Base-by-base conservation (phyloP, 2,329 filamentous ascomycete species). In the Fusarium ramigenum region DNA sequence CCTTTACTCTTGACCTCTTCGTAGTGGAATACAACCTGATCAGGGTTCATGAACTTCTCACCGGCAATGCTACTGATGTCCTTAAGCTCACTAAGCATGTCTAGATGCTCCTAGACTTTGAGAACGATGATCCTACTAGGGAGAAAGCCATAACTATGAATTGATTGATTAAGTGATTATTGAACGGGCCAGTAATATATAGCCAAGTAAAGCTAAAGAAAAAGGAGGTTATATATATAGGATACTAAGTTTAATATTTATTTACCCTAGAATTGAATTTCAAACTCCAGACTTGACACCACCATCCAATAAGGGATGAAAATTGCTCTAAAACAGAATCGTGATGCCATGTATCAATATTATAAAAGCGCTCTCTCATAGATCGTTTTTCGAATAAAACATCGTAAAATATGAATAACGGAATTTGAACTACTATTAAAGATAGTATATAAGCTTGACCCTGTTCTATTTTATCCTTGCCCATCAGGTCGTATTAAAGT, bases 141-240 rank as follows among this genome's bases (percentile, higher is more conserved):
- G 15, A 36, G 34, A 2, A 86, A 16, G 90, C 84, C 90, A 92
- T 92, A 53, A 50, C 75, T 58, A 49, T n/a, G 47, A n/a, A 39
- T 39, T 54, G 42, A 25, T 37, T 18, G 40, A 34, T 37, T 16
- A 30, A 32, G 5, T 32, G 32, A 32, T 32, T 32, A 32, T 23
- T 65, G 47, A 50, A 54, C 47, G 18, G 18, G 30, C 39, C 30
- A 63, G 28, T 59, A 19, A 52, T 40, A 46, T 18, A 25, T 37
- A 32, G 23, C 21, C 44, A 64, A 42, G 37, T 34, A 65, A 68
- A 61, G 49, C 56, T 60, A 59, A 58, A n/a, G 58, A 34, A 34
- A 40, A 21, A 58, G 37, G 34, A 43, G 49, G 32, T 19, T 34
- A 43, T 44, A 30, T 30, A 30, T 30, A 14, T 11, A 19, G 46